phyloP scores from a whole-genome alignment of 169 alveolate species.

The Plasmodium malariae region DNA sequence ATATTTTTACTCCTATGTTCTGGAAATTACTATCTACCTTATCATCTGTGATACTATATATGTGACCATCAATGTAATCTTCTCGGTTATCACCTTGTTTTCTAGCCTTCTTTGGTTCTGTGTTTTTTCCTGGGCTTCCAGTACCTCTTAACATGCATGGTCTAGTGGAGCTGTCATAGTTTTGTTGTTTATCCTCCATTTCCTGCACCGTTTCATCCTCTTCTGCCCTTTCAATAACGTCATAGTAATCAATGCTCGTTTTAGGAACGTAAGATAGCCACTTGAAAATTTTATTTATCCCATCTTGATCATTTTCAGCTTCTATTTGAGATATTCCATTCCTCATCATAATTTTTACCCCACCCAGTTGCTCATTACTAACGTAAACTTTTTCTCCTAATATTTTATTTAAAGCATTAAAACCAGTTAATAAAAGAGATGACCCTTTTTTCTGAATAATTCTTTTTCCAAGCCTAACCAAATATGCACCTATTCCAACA shows the following conservation, averaged over 20 bases:
- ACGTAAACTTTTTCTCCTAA: conserved; percentile 89
- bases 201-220: conserved; percentile 10
- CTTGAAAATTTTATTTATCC: conserved; percentile 84
- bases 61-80: not conserved
- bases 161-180: not conserved
- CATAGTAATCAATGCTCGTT: conserved; percentile 83
- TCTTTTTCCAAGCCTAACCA: conserved; percentile 90
- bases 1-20: not conserved
- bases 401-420: conserved; percentile 89
- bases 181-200: not conserved
- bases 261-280: conserved; percentile 90
- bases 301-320: conserved; percentile 89
- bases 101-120: not conserved
- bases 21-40: not conserved
- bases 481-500: conserved; percentile 93
- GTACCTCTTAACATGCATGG: no score
- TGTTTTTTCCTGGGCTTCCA: no score
- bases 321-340: conserved; percentile 91
- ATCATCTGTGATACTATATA: not conserved
- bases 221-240: conserved; percentile 78
- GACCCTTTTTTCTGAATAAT: conserved; percentile 89
- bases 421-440: conserved; percentile 91
- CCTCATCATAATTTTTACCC: conserved; percentile 90
- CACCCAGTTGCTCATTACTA: conserved; percentile 92
- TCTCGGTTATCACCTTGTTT: not conserved